Conservation (phyloP, 1,139 yeast species). For the Suhomyces bribrorum region DNA sequence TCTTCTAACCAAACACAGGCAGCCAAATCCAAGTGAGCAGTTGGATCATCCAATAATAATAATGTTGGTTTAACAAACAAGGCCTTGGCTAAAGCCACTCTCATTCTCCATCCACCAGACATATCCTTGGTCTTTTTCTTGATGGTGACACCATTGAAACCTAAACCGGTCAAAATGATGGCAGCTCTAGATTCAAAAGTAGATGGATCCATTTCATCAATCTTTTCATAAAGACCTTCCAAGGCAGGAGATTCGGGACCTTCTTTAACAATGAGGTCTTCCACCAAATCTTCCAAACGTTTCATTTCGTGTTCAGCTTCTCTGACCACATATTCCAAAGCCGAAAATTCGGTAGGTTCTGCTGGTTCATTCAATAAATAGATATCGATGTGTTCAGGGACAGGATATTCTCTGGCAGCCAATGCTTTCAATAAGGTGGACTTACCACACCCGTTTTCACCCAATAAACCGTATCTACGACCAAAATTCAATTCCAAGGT, state of each 20-base stretch:
- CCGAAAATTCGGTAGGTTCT: conserved; percentile 86
- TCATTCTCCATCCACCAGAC: conserved; percentile 99
- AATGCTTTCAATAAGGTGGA: conserved; percentile 89
- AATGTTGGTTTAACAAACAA: conserved; percentile 86
- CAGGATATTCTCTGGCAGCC: conserved; percentile 95
- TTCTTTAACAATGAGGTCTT: conserved; percentile 82
- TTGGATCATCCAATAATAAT: conserved; percentile 91
- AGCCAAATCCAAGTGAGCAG: conserved; percentile 98
- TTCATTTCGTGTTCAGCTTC: conserved; percentile 94
- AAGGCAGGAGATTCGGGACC: conserved; percentile 91
- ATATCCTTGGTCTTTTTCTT: conserved; percentile 93
- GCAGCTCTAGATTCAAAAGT: conserved; percentile 98
- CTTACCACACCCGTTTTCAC: conserved; percentile 99
- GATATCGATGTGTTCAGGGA: conserved; percentile 88
- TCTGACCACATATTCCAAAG: conserved; percentile 93
- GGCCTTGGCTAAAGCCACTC: conserved; percentile 86
- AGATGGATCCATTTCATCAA: conserved; percentile 92
- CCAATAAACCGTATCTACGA: conserved; percentile 93
- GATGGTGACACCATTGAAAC: conserved; percentile 79
- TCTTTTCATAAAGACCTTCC: conserved; percentile 91
- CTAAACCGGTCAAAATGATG: conserved; percentile 92
- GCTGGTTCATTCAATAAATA: conserved; percentile 97
- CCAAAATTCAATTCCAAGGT: conserved; percentile 92
- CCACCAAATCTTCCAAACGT: conserved; percentile 88
- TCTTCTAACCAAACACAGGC: conserved; percentile 99